Conservation (phyloP, 805 yeast species). For the Schwanniomyces pseudopolymorphus region DNA sequence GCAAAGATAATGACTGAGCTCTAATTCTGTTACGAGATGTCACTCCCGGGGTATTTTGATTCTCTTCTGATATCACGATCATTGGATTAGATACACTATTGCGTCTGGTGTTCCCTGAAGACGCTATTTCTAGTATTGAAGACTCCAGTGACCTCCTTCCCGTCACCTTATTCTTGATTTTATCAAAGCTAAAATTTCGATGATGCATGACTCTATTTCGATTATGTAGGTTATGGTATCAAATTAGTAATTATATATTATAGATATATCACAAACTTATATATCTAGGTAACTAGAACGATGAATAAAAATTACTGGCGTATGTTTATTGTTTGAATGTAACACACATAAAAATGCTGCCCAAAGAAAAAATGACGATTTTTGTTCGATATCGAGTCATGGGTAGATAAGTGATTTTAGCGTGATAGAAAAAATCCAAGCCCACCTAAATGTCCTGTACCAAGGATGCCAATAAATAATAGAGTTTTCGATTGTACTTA, state of each 20-base stretch:
- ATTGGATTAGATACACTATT: slow-evolving; percentile 21
- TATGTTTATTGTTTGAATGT: neutral
- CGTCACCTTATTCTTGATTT: slow-evolving; percentile 25
- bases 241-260: neutral
- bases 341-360: neutral
- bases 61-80: slow-evolving; percentile 18
- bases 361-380: neutral
- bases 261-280: neutral
- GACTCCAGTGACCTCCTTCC: slow-evolving; percentile 27
- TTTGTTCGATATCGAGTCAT: neutral
- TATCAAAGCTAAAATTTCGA: slow-evolving; percentile 20
- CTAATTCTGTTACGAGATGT: slow-evolving; percentile 7
- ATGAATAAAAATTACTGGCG: neutral
- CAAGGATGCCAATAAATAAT: neutral
- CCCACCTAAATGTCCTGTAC: neutral
- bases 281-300: neutral
- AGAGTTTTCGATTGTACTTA: neutral
- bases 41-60: neutral
- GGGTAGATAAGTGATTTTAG: neutral
- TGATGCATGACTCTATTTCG: slow-evolving; percentile 8
- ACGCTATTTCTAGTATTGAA: slow-evolving; percentile 18
- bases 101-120: slow-evolving; percentile 14
- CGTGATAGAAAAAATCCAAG: neutral
- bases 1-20: slow-evolving; percentile 13
- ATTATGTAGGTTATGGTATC: neutral